Evolutionary conservation across 345 rosid genomes (phyloP).

Genomic region (Syzygium grande): DNA sequence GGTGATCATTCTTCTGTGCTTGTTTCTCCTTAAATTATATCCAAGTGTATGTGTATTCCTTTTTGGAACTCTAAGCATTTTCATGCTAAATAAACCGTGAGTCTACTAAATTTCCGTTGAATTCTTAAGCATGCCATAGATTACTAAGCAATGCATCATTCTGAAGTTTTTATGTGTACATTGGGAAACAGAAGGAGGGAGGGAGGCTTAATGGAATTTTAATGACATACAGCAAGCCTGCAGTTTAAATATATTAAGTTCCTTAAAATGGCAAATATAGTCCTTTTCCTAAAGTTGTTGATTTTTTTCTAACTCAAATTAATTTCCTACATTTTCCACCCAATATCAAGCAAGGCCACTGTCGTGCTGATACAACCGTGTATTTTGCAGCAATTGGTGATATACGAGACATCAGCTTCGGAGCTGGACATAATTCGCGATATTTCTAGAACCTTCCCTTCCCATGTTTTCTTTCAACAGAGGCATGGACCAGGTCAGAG

Average conservation of each 20-base stretch:
- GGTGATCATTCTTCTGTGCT: slow-evolving; percentile 19
- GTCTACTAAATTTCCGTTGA: not conserved
- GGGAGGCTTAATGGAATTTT: not conserved
- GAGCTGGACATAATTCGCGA: slow-evolving; percentile 90
- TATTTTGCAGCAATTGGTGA: slow-evolving; percentile 71
- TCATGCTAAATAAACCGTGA: not conserved
- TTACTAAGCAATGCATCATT: not conserved
- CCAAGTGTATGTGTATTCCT: not conserved
- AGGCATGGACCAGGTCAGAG: slow-evolving; percentile 99
- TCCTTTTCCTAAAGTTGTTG: not conserved
- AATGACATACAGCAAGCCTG: not conserved
- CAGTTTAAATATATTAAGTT: not conserved
- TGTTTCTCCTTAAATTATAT: not conserved
- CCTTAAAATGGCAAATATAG: not conserved
- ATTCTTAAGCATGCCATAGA: not conserved
- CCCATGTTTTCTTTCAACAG: slow-evolving; percentile 97
- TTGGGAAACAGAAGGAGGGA: not conserved
- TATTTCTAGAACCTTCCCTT: slow-evolving; percentile 90
- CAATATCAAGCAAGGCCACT: not conserved
- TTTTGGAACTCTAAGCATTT: not conserved
- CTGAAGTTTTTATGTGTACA: not conserved
- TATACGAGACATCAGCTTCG: slow-evolving; percentile 89
- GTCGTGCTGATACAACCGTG: not conserved
- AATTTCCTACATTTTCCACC: not conserved
- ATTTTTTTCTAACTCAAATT: not conserved